Base-by-base conservation (phyloP, 1,284 basidiomycete species). In the Gymnopus androsaceus region DNA sequence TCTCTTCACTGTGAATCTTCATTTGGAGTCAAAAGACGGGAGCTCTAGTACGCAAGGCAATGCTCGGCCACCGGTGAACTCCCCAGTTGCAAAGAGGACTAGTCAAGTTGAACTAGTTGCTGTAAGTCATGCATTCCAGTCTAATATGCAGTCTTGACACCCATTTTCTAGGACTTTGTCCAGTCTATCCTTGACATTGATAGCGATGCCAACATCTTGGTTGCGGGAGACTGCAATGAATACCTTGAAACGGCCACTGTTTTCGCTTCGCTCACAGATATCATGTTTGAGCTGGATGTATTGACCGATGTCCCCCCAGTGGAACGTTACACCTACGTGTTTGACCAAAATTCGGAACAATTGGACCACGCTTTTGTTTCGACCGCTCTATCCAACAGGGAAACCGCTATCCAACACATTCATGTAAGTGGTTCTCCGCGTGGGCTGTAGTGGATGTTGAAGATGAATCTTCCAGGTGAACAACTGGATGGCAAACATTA, bases 141-240 rank as follows among this genome's bases (percentile, higher is more conserved):
- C 28, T 40, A 34, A 27, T 23, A 33, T 19, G 25, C 14, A 40
- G 38, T 28, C 38, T 30, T 23, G 7, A 7, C n/a, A 38, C 61
- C 2, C 45, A 49, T 17, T 46, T 28, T n/a, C 5, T 57, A 86
- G 83, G 65, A 69, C 19, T 87, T 87, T 63, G 75, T 83, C 27
- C 62, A 73, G 54, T 68, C 72, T 12, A 68, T 87, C 34, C 69
- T 85, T 2, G 64, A 62, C 7, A 66, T 70, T 19, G 75, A 84
- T 58, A 61, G 72, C 2, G 58, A 73, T 33, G 82, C 84, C 6
- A 80, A 78, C 58, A 69, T 88, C 57, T 64, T 86, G 47, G 70
- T 83, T 12, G 80, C 76, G 4, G 85, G 85, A 12, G 85, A 87
- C 69, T 85, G 81, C 71, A 88, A 88, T 66, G 85, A 86, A 61